A percentile compares a stretch with the other conserved stretches of the same genome.
phyloP scores from a whole-genome alignment of 306 rosid genomes.

The Delonix regia region DNA sequence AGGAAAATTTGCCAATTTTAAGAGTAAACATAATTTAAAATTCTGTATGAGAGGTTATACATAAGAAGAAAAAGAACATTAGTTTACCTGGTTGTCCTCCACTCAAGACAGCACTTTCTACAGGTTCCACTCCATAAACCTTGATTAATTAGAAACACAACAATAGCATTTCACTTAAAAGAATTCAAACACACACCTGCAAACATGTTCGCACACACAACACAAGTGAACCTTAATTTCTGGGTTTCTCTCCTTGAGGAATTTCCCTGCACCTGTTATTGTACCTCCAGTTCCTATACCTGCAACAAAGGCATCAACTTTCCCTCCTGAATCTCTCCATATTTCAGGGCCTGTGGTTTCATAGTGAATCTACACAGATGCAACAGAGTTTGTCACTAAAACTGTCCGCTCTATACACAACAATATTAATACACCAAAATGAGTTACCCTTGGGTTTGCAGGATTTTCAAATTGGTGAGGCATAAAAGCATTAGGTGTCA shows the following conservation, averaged over 20 bases:
- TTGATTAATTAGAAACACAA: conserved; percentile 10
- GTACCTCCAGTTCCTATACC: conserved; percentile 82
- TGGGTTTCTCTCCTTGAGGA: conserved; percentile 76
- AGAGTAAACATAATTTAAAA: background rate
- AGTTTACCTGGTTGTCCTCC: conserved; percentile 69
- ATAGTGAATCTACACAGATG: conserved; percentile 64
- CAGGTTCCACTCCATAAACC: conserved; percentile 79
- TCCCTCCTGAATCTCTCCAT: conserved; percentile 75
- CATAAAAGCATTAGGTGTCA: conserved; percentile 58
- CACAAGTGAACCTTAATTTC: conserved; percentile 56
- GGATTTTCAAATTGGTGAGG: conserved; percentile 61
- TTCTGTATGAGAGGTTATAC: background rate
- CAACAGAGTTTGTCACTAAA: background rate
- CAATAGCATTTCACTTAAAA: conserved; percentile 7
- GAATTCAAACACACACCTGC: background rate
- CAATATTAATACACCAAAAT: background rate
- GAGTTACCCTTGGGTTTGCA: conserved; percentile 64
- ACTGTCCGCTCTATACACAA: background rate
- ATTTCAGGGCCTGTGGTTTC: conserved; percentile 83
- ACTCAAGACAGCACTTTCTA: conserved; percentile 72
- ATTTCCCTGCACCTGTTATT: conserved; percentile 65
- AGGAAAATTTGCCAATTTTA: conserved; percentile 12
- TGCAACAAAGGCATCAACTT: conserved; percentile 65
- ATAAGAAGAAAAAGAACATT: background rate
- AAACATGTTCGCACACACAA: background rate